Evolutionary conservation across 106 monocot species (phyloP), one percentile per base, ranked within the genome.

Genomic region (Apostasia ramifera): DNA sequence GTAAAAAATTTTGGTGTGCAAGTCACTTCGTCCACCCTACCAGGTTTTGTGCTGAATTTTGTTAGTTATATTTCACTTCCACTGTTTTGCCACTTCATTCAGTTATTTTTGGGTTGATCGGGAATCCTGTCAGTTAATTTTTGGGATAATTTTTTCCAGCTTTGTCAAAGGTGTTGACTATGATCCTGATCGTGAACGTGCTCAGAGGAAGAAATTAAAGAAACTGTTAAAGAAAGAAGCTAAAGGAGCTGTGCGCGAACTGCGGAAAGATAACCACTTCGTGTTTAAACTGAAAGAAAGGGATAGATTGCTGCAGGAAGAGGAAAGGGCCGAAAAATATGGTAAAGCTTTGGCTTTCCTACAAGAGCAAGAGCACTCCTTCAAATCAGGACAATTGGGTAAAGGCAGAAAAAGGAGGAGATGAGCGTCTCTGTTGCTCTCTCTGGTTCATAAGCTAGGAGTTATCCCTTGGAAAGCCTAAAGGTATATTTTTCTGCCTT

Each of bases 281-380:
- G 46, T 98, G 55, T 79, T 63, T 67, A 77, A 69, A 67, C 71
- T 89, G 48, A 98, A 87, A 59, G 83, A 90, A 78, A 89, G 39
- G 50, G 87, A 83, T 11, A 81, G 79, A 62, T 47, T 73, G 15
- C 43, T 65, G 37, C 63, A 64, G 13, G 85, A 98, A 57, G 83
- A 92, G 63, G 97, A 98, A 70, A 84, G 85, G 60, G 73, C 86
- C 2, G 92, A 93, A 61, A 84, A 74, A 68, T 98, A 90, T 69
- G 90, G 97, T 42, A 98, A 90, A 61, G 81, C 89, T 40, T 73
- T 64, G 74, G 97, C 92, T 55, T 92, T 98, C 75, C 87, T 98
- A 70, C 97, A 98, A 78, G 92, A 98, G 68, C 97, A 98, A 66
- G 97, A 98, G 49, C 81, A 85, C 61, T 92, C 97, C 69, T 98